A percentile compares a stretch with the other conserved stretches of the same genome.
These are phyloP conservation scores for Fraxinus anomala DNA, from an alignment of 257 asterid species.

Conservation along the genomic window DNA sequence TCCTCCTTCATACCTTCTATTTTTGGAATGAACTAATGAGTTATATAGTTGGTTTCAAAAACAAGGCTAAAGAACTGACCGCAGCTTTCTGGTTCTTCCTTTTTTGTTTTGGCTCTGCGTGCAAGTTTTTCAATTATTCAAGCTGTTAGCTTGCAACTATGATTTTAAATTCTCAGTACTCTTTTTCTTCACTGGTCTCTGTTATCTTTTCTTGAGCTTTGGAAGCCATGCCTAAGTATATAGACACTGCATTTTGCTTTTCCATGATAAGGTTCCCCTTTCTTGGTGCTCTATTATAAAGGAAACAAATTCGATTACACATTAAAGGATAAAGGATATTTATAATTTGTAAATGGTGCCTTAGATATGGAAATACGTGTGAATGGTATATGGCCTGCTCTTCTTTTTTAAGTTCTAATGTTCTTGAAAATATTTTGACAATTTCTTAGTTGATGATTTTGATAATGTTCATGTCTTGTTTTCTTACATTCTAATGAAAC, in stretches of 20 bases:
- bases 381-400: neutral
- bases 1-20: conserved; percentile 11
- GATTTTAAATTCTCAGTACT: neutral
- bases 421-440: neutral
- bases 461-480: neutral
- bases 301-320: too few relatives aligned
- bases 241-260: neutral
- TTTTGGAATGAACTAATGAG: conserved; percentile 3
- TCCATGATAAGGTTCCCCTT: neutral
- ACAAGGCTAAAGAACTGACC: neutral
- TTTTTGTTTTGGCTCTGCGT: neutral
- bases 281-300: neutral
- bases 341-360: neutral
- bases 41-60: neutral
- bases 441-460: neutral
- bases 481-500: neutral
- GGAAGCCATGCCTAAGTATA: neutral
- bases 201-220: neutral
- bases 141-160: neutral
- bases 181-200: neutral
- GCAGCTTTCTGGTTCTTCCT: neutral
- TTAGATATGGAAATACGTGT: neutral
- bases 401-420: too few relatives aligned
- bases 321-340: too few relatives aligned
- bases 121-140: neutral